Evolutionary conservation across 257 asterid genomes (phyloP).

Genomic region (Solanum tarijense): DNA sequence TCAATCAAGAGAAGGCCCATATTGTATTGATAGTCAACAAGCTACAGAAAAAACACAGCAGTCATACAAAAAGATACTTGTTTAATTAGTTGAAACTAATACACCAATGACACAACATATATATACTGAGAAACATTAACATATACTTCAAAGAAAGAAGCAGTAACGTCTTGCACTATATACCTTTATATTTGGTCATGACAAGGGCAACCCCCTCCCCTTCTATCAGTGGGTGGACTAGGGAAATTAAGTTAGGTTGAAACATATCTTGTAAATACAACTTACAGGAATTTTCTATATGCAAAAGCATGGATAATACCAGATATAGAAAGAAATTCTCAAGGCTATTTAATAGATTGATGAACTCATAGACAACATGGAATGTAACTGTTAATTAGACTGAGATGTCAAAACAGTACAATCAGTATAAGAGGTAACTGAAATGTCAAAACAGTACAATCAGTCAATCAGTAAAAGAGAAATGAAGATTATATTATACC

Average conservation of each 20-base stretch:
- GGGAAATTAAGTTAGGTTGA: not conserved
- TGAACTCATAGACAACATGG: not conserved
- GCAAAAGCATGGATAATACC: not conserved
- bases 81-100: not conserved
- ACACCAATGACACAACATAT: not conserved
- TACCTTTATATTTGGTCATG: not conserved
- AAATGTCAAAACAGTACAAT: not conserved
- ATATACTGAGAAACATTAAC: not conserved
- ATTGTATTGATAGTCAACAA: conserved; percentile 86
- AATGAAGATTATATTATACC: not conserved
- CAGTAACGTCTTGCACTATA: not conserved
- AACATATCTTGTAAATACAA: not conserved
- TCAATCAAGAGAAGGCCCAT: conserved; percentile 98
- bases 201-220: not conserved
- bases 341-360: not conserved
- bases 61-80: not conserved
- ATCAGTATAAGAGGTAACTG: not conserved
- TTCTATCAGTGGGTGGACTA: not conserved
- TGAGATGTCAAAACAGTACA: not conserved
- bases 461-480: not conserved
- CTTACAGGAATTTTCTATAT: not conserved
- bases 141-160: not conserved
- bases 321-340: not conserved
- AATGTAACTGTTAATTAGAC: not conserved
- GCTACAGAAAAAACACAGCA: conserved; percentile 35